phyloP scores from a whole-genome alignment of 495 filamentous ascomycete species.

The Aspergillus homomorphus region DNA sequence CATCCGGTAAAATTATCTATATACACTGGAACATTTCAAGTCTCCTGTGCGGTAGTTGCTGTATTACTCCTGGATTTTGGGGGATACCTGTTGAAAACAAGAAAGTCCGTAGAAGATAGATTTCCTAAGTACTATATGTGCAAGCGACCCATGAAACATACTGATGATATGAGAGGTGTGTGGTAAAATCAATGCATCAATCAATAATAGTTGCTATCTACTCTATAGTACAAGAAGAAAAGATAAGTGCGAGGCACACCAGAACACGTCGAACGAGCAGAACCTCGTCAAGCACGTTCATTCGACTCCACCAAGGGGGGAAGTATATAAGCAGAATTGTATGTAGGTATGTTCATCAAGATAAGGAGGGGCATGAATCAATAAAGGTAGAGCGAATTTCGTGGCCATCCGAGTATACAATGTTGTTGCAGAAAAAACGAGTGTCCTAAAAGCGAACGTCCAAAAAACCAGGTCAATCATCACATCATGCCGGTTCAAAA shows the following conservation, averaged over 20 bases:
- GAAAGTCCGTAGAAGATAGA: too few relatives aligned
- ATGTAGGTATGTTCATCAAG: neutral
- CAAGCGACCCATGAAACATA: too few relatives aligned
- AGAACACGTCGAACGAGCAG: neutral
- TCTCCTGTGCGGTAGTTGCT: too few relatives aligned
- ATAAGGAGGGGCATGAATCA: neutral
- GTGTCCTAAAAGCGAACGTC: neutral
- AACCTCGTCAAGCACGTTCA: neutral
- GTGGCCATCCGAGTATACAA: neutral
- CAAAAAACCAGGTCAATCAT: constrained; percentile 1
- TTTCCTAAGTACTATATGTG: too few relatives aligned
- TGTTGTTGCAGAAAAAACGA: neutral
- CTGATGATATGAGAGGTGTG: too few relatives aligned
- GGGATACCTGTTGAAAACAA: too few relatives aligned
- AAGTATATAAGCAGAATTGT: neutral
- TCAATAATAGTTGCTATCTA: neutral
- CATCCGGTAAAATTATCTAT: too few relatives aligned
- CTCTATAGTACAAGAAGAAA: neutral
- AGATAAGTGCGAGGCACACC: neutral
- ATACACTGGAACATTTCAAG: too few relatives aligned
- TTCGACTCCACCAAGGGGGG: neutral
- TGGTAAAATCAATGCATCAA: neutral
- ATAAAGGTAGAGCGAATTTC: neutral
- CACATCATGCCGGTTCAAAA: constrained; percentile 5
- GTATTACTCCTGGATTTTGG: too few relatives aligned